Conservation (phyloP, 495 filamentous ascomycete species). For the Sporormia fimetaria region DNA sequence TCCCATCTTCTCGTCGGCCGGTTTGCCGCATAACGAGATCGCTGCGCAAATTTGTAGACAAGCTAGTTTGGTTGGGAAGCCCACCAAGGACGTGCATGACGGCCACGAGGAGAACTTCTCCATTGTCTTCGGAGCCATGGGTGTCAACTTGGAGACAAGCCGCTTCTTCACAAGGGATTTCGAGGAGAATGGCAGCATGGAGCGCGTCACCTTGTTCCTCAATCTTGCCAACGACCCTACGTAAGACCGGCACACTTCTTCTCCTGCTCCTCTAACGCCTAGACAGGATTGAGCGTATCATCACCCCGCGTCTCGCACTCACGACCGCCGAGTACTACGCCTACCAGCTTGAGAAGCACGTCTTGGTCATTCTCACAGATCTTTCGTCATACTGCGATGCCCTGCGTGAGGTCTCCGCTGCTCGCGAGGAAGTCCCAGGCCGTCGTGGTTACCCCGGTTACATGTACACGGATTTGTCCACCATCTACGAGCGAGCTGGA, state of each 20-base stretch:
- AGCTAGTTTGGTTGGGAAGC: constrained; percentile 76
- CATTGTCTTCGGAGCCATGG: constrained; percentile 98
- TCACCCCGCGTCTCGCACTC: constrained; percentile 94
- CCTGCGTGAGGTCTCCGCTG: constrained; percentile 93
- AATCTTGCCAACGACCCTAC: constrained; percentile 99
- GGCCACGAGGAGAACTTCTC: constrained; percentile 98
- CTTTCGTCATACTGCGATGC: constrained; percentile 97
- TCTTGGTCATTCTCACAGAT: constrained; percentile 96
- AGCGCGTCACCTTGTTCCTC: constrained; percentile 91
- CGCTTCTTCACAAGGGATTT: constrained; percentile 98
- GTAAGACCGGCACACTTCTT: constrained; percentile 39
- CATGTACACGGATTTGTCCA: constrained; percentile 99
- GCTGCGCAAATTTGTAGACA: constrained; percentile 96
- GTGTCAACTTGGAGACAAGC: constrained; percentile 98
- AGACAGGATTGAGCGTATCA: constrained; percentile 92
- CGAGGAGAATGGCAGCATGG: constrained; percentile 98
- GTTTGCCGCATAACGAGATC: constrained; percentile 98
- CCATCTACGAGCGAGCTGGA: constrained; percentile 97
- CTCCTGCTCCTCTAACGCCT: constrained; percentile 8
- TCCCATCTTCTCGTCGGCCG: constrained; percentile 96
- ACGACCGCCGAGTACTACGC: constrained; percentile 99
- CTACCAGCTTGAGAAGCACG: constrained; percentile 99
- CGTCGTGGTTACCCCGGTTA: constrained; percentile 99
- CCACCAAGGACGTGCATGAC: constrained; percentile 92
- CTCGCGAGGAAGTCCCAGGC: constrained; percentile 97